A percentile compares a stretch with the other conserved stretches of the same genome.
Evolutionary conservation across 352 stramenopile species (phyloP).

Genomic region (Pythium chondricola): DNA sequence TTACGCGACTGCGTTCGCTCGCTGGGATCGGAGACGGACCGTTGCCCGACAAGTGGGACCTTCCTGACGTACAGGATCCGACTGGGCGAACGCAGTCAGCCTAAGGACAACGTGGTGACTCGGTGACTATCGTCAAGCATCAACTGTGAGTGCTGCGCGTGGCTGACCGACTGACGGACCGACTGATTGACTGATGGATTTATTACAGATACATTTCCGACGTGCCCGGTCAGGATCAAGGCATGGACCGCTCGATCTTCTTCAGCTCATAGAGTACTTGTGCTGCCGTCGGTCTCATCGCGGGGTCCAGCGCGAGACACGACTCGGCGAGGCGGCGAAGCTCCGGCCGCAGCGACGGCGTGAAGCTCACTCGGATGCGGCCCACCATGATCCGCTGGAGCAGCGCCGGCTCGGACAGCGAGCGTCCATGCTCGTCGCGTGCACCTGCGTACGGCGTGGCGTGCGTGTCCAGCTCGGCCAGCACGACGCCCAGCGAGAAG

Average conservation of each 20-base stretch:
- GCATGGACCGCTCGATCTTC: too few species aligned
- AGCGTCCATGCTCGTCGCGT: slow-evolving; percentile 3
- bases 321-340: background rate
- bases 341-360: background rate
- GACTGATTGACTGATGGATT: too few species aligned
- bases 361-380: slow-evolving; percentile 6
- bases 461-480: slow-evolving; percentile 18
- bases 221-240: too few species aligned
- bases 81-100: too few species aligned
- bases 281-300: background rate
- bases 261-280: slow-evolving; percentile 18
- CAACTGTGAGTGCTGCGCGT: too few species aligned
- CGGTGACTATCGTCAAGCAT: too few species aligned
- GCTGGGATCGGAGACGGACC: slow-evolving; percentile 44
- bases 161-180: too few species aligned
- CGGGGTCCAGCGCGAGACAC: slow-evolving; percentile 2
- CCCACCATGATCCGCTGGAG: slow-evolving; percentile 13
- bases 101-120: too few species aligned
- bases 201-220: too few species aligned
- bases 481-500: slow-evolving; percentile 17
- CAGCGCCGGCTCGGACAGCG: slow-evolving; percentile 7
- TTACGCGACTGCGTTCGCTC: slow-evolving; percentile 41
- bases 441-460: slow-evolving; percentile 9
- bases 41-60: slow-evolving; percentile 58
- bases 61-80: too few species aligned